A percentile compares a stretch with the other conserved stretches of the same genome.
Evolutionary conservation across 305 asterid genomes (phyloP).

Genomic region (Coffea humblotiana): DNA sequence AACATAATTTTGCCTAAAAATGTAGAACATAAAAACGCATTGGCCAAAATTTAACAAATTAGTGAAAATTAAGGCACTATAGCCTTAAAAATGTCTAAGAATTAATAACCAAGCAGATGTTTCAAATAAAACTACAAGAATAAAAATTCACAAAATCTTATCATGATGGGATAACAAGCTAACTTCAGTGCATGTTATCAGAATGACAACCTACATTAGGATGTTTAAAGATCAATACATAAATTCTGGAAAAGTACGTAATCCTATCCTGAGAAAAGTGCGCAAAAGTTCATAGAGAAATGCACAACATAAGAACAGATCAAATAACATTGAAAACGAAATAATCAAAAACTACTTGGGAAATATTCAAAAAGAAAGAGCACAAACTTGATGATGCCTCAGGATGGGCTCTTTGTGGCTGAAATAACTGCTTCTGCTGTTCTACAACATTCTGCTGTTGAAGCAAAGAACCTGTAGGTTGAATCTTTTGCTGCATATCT

Average conservation of each 20-base stretch:
- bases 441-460: slow-evolving; percentile 73
- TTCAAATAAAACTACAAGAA: not conserved
- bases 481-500: slow-evolving; percentile 83
- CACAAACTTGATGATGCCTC: slow-evolving; percentile 77
- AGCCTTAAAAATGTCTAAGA: not conserved
- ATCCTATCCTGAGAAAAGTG: not conserved
- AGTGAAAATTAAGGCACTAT: not conserved
- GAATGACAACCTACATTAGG: not conserved
- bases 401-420: slow-evolving; percentile 64
- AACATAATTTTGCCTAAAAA: not conserved
- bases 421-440: slow-evolving; percentile 78
- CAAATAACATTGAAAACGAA: not conserved
- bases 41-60: not conserved
- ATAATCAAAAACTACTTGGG: not conserved
- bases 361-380: slow-evolving; percentile 8
- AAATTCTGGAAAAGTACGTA: not conserved
- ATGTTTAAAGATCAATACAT: not conserved
- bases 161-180: not conserved
- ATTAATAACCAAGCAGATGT: not conserved
- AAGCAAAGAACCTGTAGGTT: slow-evolving; percentile 70
- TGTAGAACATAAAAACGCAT: not conserved
- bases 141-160: not conserved
- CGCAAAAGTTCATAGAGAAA: not conserved
- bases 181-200: not conserved
- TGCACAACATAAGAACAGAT: not conserved